Conservation (phyloP, 495 filamentous ascomycete species). For the Darksidea phi region DNA sequence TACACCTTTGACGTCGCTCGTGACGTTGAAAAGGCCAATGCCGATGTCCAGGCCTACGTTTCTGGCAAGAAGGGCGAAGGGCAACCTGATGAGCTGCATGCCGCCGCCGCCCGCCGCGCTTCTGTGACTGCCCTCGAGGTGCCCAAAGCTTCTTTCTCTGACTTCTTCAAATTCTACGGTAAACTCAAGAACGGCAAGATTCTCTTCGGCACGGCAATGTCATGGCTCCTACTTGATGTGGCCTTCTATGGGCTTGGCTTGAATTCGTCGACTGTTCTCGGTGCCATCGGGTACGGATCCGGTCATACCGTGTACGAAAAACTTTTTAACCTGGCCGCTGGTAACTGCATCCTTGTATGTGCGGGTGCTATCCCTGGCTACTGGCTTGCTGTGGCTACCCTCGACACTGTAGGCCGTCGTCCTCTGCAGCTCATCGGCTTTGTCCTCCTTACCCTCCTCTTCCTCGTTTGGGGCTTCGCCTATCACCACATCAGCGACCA, state of each 20-base stretch:
- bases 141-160: slow-evolving; percentile 63
- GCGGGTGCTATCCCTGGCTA: slow-evolving; percentile 77
- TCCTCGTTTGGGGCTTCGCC: slow-evolving; percentile 70
- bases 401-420: slow-evolving; percentile 74
- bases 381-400: slow-evolving; percentile 68
- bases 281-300: slow-evolving; percentile 65
- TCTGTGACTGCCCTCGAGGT: slow-evolving; percentile 50
- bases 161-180: slow-evolving; percentile 64
- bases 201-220: slow-evolving; percentile 72
- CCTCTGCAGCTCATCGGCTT: slow-evolving; percentile 79
- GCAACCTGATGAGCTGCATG: slow-evolving; percentile 60
- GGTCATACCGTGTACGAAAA: slow-evolving; percentile 59
- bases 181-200: slow-evolving; percentile 67
- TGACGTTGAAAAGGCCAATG: slow-evolving; percentile 67
- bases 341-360: slow-evolving; percentile 71
- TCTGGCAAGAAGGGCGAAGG: slow-evolving; percentile 48
- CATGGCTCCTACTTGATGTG: slow-evolving; percentile 76
- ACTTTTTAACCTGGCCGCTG: slow-evolving; percentile 68
- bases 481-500: slow-evolving; percentile 53
- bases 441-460: slow-evolving; percentile 69
- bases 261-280: slow-evolving; percentile 62
- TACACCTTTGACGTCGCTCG: slow-evolving; percentile 80
- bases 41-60: slow-evolving; percentile 58
- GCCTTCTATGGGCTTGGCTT: slow-evolving; percentile 79
- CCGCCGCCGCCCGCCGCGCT: slow-evolving; percentile 51